These are phyloP conservation scores for Diversispora eburnea DNA, from an alignment of 192 early-diverging fungal species.

Conservation along the genomic window DNA sequence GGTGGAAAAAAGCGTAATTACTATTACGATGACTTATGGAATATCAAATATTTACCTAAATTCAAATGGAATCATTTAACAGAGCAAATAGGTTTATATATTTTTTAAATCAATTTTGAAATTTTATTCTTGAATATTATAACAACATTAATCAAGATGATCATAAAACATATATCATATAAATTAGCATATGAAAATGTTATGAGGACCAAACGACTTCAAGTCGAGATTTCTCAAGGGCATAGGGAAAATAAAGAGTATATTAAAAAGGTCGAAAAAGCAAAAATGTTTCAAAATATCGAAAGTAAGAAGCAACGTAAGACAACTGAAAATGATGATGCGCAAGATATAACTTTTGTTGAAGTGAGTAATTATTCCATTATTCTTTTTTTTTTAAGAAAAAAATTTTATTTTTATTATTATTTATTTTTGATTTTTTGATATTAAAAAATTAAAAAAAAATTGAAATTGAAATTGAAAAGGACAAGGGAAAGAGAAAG, in stretches of 20 bases:
- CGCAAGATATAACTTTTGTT: background rate
- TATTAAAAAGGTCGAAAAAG: constrained; percentile 79
- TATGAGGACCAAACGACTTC: constrained; percentile 74
- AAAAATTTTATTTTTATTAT: too few relatives aligned
- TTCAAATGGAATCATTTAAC: constrained; percentile 97
- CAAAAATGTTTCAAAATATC: constrained; percentile 54
- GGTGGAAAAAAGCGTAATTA: constrained; percentile 78
- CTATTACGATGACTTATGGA: constrained; percentile 97
- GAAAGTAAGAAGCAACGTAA: constrained; percentile 10
- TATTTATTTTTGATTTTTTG: background rate
- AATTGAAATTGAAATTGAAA: background rate
- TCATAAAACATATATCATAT: background rate
- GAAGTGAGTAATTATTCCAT: background rate
- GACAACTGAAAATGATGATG: background rate
- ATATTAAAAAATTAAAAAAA: too few relatives aligned
- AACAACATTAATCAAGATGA: background rate
- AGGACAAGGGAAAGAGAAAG: background rate
- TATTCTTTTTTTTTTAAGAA: background rate
- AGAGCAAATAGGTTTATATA: constrained; percentile 78
- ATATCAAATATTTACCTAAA: constrained; percentile 89
- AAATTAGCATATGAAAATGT: constrained; percentile 63
- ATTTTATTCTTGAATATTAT: background rate
- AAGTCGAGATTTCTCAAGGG: constrained; percentile 79
- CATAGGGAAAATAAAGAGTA: constrained; percentile 85
- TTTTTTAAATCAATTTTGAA: background rate